Evolutionary conservation across 305 asterid genomes (phyloP).

Genomic region (Coffea humblotiana): DNA sequence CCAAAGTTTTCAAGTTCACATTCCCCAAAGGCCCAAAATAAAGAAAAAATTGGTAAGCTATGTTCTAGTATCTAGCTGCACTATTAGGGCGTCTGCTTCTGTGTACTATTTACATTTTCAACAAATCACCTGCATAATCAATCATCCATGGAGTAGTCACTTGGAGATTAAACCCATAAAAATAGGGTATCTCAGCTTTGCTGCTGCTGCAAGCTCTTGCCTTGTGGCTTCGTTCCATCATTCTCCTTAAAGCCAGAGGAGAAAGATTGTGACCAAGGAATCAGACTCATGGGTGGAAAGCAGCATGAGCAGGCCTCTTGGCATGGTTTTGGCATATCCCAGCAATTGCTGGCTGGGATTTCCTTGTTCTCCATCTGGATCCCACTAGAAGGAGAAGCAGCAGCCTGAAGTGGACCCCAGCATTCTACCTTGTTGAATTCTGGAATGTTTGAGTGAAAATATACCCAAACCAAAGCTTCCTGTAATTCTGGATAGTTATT

Average conservation of each 20-base stretch:
- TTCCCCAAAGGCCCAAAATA: neutral
- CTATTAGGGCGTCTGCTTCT: neutral
- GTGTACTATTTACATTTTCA: constrained; percentile 7
- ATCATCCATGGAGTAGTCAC: neutral
- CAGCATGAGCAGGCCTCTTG: constrained; percentile 68
- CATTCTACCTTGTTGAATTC: constrained; percentile 91
- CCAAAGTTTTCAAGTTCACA: neutral
- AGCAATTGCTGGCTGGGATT: neutral
- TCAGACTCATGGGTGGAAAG: constrained; percentile 60
- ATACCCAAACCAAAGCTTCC: constrained; percentile 82
- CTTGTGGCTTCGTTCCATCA: constrained; percentile 2
- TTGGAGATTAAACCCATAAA: neutral
- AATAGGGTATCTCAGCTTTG: neutral
- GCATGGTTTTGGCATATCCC: constrained; percentile 56
- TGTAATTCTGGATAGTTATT: constrained; percentile 70
- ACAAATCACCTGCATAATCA: neutral
- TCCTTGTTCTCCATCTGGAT: constrained; percentile 4
- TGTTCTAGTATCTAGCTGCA: neutral
- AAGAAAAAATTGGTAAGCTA: neutral
- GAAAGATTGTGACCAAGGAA: constrained; percentile 32
- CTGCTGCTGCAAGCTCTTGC: constrained; percentile 26
- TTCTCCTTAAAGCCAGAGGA: neutral
- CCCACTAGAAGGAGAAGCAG: constrained; percentile 36
- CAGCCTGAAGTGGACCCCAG: constrained; percentile 82
- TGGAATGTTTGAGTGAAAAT: constrained; percentile 84